Conservation (phyloP, 2,329 filamentous ascomycete genomes). For the Diatrype stigma region DNA sequence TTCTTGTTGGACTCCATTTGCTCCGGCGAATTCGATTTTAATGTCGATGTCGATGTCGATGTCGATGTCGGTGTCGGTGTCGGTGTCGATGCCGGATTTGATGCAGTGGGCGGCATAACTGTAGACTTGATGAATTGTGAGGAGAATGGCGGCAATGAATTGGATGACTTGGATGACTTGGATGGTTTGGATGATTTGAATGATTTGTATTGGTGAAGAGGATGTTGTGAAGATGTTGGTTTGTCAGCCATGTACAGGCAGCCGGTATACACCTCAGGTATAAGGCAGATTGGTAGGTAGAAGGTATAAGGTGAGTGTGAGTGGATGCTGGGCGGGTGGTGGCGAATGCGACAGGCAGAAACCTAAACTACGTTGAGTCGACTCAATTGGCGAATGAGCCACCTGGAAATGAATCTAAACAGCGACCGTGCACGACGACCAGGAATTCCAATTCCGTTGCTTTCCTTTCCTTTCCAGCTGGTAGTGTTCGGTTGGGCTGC, state of each 20-base stretch:
- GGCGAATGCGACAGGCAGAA: conserved; percentile 23
- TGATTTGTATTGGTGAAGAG: background rate
- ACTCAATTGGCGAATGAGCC: conserved; percentile 15
- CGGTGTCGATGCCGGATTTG: conserved; percentile 6
- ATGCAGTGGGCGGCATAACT: background rate
- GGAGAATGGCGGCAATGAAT: background rate
- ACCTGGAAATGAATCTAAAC: conserved; percentile 8
- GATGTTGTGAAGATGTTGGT: conserved; percentile 1
- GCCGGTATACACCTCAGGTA: background rate
- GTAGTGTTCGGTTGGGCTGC: background rate
- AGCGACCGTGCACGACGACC: background rate
- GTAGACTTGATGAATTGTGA: background rate
- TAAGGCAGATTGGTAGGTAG: background rate
- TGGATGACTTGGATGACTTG: background rate
- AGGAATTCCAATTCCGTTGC: background rate
- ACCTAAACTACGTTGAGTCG: conserved; percentile 17
- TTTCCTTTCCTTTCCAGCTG: background rate
- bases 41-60: conserved; percentile 8
- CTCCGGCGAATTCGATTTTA: conserved; percentile 9
- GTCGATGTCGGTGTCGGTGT: conserved; percentile 9
- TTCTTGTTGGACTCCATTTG: conserved; percentile 35
- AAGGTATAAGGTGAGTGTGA: conserved; percentile 5
- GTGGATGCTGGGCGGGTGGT: conserved; percentile 15
- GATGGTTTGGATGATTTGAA: background rate
- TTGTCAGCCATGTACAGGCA: conserved; percentile 16